phyloP scores from a whole-genome alignment of 441 rosid species.

The Cnidoscolus chayamansa region DNA sequence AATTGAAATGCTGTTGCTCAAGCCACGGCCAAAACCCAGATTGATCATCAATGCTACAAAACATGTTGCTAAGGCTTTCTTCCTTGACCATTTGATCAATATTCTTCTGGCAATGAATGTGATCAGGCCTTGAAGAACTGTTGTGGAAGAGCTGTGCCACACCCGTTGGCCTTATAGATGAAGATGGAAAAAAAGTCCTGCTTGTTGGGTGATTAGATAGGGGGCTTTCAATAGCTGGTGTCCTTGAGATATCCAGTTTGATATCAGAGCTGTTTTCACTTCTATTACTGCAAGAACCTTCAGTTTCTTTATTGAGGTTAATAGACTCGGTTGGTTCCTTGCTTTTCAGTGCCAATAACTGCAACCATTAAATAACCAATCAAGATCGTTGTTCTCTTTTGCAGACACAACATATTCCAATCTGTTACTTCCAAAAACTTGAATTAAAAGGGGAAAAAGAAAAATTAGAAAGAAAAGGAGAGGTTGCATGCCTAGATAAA shows the following conservation, averaged over 20 bases:
- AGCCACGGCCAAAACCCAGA: constrained; percentile 98
- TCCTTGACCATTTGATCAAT: constrained; percentile 65
- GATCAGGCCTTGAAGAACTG: constrained; percentile 39
- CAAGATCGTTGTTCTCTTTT: neutral
- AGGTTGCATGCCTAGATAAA: neutral
- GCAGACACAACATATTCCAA: neutral
- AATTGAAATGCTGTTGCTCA: constrained; percentile 82
- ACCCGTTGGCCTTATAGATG: constrained; percentile 41
- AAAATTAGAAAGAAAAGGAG: neutral
- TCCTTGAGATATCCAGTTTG: constrained; percentile 70
- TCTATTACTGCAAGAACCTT: constrained; percentile 87
- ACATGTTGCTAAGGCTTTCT: constrained; percentile 85
- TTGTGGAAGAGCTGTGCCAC: constrained; percentile 59
- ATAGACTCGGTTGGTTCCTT: constrained; percentile 80
- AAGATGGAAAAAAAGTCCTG: constrained; percentile 54
- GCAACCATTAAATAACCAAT: constrained; percentile 26
- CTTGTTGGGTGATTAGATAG: constrained; percentile 43
- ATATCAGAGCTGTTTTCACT: constrained; percentile 88
- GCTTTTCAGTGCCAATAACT: constrained; percentile 80
- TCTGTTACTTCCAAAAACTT: neutral
- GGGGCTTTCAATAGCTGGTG: constrained; percentile 70
- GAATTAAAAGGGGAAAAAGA: neutral
- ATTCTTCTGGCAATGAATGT: constrained; percentile 27
- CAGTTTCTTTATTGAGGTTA: constrained; percentile 91
- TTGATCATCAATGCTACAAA: constrained; percentile 81